Percentiles rank a stretch among this genome's conserved stretches.
Conservation (phyloP, 2,329 filamentous ascomycete species). For the Xylariomycetidae sp. region DNA sequence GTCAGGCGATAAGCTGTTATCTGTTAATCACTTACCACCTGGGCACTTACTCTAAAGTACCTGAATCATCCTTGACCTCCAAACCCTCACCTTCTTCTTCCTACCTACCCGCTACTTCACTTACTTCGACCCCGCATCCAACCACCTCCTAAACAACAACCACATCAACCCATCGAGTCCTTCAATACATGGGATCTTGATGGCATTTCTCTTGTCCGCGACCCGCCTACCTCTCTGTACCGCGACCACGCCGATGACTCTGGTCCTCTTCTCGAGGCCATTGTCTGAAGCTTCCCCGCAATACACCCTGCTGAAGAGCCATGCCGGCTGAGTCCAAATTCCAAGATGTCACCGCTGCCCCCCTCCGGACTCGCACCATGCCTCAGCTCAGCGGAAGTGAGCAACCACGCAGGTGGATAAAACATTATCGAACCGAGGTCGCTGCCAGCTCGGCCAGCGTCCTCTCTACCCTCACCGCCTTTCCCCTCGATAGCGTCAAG, state of each 20-base stretch:
- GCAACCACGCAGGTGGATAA: slow-evolving; percentile 51
- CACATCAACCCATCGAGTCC: slow-evolving; percentile 17
- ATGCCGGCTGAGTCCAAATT: slow-evolving; percentile 35
- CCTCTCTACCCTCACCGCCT: slow-evolving; percentile 74
- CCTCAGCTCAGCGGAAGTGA: slow-evolving; percentile 31
- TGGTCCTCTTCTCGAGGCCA: slow-evolving; percentile 46
- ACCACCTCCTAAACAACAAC: slow-evolving; percentile 2
- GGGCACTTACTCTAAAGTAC: too few relatives aligned
- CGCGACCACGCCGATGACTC: slow-evolving; percentile 58
- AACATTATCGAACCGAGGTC: slow-evolving; percentile 76
- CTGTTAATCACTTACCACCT: too few relatives aligned
- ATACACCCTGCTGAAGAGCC: slow-evolving; percentile 30
- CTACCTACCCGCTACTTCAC: too few relatives aligned
- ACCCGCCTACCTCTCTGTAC: slow-evolving; percentile 40
- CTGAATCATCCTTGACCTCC: slow-evolving; percentile 4
- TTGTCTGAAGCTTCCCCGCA: slow-evolving; percentile 40
- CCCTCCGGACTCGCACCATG: slow-evolving; percentile 38
- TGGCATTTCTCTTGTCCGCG: slow-evolving; percentile 49
- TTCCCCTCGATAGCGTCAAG: slow-evolving; percentile 85
- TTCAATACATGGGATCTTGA: slow-evolving; percentile 36
- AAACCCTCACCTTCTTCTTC: slow-evolving; percentile 8
- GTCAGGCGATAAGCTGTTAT: too few relatives aligned
- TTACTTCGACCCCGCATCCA: too few relatives aligned
- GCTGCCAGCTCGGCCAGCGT: slow-evolving; percentile 73
- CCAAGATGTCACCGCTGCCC: slow-evolving; percentile 40